Evolutionary conservation across 768 basidiomycete species (phyloP).

Genomic region (Ephemerocybe angulata): DNA sequence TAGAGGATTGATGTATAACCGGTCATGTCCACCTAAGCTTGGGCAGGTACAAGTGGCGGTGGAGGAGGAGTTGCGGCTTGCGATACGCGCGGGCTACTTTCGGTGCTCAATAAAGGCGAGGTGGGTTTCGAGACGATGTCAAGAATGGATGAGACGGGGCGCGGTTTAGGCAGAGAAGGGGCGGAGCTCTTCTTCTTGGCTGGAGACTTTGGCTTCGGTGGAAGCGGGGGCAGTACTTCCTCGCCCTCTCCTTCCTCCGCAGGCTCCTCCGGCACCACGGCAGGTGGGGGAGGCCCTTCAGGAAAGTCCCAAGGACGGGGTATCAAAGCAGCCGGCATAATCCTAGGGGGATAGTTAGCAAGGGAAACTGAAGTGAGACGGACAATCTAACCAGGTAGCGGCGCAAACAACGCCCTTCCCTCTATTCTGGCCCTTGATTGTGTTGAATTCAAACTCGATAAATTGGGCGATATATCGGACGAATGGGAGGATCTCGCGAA

Average conservation of each 20-base stretch:
- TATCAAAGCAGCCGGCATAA: conserved; percentile 75
- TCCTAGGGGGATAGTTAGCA: conserved; percentile 38
- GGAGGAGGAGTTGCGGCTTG: neutral
- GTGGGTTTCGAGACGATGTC: conserved; percentile 5
- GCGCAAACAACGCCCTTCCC: conserved; percentile 84
- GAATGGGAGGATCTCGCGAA: conserved; percentile 80
- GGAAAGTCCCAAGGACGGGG: conserved; percentile 81
- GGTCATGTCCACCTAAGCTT: neutral
- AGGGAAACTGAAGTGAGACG: neutral
- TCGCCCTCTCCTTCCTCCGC: neutral
- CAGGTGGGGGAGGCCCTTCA: conserved; percentile 24
- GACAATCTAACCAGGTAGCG: conserved; percentile 69
- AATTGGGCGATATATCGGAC: conserved; percentile 80
- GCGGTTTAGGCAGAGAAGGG: conserved; percentile 1
- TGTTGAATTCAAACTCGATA: conserved; percentile 68
- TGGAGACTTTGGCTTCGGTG: neutral
- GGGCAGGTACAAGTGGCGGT: neutral
- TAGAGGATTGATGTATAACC: neutral
- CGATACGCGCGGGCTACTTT: neutral
- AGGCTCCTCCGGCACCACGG: neutral
- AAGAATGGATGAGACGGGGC: conserved; percentile 9
- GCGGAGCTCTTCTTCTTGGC: neutral
- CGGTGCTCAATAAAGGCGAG: neutral
- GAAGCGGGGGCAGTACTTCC: neutral
- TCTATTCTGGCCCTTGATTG: conserved; percentile 58